Conservation (phyloP, 108 stramenopile genomes). For the Pseudonitzschia multiseries region DNA sequence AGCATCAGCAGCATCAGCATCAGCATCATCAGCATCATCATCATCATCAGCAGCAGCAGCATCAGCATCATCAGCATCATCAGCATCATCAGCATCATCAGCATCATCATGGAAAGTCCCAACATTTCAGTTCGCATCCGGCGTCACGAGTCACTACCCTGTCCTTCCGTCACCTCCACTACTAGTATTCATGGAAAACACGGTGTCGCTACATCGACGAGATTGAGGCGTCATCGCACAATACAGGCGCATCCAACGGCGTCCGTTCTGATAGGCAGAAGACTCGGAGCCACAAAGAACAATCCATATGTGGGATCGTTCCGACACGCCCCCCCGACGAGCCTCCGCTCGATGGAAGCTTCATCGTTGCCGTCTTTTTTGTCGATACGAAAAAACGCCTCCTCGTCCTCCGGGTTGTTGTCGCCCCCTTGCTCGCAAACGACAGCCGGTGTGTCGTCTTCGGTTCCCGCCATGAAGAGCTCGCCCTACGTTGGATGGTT, state of each 20-base stretch:
- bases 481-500: conserved; percentile 55
- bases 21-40: no score
- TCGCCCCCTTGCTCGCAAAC: conserved; percentile 1
- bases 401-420: neutral
- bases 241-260: neutral
- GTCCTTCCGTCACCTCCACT: conserved; percentile 3
- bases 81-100: neutral
- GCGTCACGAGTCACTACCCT: conserved; percentile 28
- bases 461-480: conserved; percentile 16
- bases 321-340: conserved; percentile 55
- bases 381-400: neutral
- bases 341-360: conserved; percentile 37
- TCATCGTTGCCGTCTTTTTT: neutral
- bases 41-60: no score
- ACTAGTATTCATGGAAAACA: neutral
- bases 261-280: conserved; percentile 6
- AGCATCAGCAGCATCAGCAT: no score
- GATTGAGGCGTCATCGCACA: neutral
- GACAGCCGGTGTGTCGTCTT: neutral
- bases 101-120: conserved; percentile 22
- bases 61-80: no score
- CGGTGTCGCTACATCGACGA: neutral
- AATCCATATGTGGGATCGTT: conserved; percentile 59
- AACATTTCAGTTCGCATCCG: conserved; percentile 28
- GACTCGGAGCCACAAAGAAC: conserved; percentile 23